These are phyloP conservation scores for Saccharomyces jurei DNA, from an alignment of 805 yeast genomes.

Conservation along the genomic window DNA sequence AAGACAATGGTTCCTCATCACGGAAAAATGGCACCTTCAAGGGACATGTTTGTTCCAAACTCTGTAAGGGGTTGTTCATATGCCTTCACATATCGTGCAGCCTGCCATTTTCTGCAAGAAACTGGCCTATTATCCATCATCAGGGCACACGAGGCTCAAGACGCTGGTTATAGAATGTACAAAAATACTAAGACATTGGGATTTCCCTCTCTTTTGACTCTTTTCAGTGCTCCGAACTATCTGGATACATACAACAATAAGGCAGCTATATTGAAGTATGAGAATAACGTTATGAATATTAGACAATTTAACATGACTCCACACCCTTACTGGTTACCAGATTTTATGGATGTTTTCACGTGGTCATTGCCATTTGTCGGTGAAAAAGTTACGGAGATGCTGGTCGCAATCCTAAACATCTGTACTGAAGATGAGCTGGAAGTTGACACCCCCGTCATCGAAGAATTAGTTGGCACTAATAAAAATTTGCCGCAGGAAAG, in stretches of 20 bases:
- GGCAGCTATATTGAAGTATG: slow-evolving; percentile 91
- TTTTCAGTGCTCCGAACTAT: slow-evolving; percentile 94
- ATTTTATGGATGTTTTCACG: slow-evolving; percentile 93
- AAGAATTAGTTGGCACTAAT: slow-evolving; percentile 31
- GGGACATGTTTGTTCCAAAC: slow-evolving; percentile 46
- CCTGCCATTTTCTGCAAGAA: slow-evolving; percentile 66
- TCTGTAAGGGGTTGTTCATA: slow-evolving; percentile 86
- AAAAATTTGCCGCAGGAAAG: slow-evolving; percentile 7
- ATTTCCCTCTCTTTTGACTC: slow-evolving; percentile 82
- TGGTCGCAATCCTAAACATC: slow-evolving; percentile 79
- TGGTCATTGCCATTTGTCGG: slow-evolving; percentile 98
- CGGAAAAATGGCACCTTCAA: neutral
- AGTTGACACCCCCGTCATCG: slow-evolving; percentile 49
- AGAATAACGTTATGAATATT: slow-evolving; percentile 86
- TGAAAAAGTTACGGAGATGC: slow-evolving; percentile 89
- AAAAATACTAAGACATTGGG: slow-evolving; percentile 75
- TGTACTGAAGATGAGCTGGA: slow-evolving; percentile 93
- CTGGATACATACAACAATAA: slow-evolving; percentile 87
- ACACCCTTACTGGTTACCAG: slow-evolving; percentile 95
- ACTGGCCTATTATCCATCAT: slow-evolving; percentile 78
- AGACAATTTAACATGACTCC: slow-evolving; percentile 89
- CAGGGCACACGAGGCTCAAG: slow-evolving; percentile 97
- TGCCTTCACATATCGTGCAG: slow-evolving; percentile 76
- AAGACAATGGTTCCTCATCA: slow-evolving; percentile 13
- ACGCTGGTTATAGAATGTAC: slow-evolving; percentile 93